Evolutionary conservation across 768 basidiomycete genomes (phyloP).

Genomic region (Trametes cingulata): DNA sequence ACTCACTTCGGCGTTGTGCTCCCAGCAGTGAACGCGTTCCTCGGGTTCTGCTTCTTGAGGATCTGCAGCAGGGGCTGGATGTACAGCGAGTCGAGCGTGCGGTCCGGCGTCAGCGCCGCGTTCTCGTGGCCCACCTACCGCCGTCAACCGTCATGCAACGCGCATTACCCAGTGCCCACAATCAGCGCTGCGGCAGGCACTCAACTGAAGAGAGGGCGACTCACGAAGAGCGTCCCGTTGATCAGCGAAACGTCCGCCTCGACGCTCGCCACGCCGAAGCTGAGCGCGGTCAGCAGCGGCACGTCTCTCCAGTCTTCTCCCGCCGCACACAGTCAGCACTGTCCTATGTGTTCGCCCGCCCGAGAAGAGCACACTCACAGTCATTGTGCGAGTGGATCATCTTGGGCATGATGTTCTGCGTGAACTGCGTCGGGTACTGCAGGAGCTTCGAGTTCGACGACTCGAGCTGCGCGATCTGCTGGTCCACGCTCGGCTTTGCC

Average conservation of each 20-base stretch:
- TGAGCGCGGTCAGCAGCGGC: constrained; percentile 48
- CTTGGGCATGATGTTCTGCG: constrained; percentile 49
- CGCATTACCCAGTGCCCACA: no score
- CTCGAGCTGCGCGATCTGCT: constrained; percentile 23
- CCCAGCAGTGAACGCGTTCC: constrained; percentile 42
- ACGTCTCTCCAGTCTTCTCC: constrained; percentile 54
- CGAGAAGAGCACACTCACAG: constrained; percentile 35
- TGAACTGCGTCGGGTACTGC: constrained; percentile 48
- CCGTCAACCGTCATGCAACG: not conserved
- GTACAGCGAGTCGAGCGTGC: constrained; percentile 51
- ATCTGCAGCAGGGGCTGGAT: constrained; percentile 47
- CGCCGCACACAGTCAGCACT: not conserved
- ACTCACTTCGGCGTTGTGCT: constrained; percentile 44
- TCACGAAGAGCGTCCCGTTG: constrained; percentile 45
- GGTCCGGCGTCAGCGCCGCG: constrained; percentile 42
- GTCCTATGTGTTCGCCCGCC: no score
- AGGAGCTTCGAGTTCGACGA: constrained; percentile 40
- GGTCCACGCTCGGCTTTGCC: constrained; percentile 25
- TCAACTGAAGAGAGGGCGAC: constrained; percentile 15
- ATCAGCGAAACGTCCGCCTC: constrained; percentile 56
- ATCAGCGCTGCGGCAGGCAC: no score
- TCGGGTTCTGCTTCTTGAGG: constrained; percentile 44
- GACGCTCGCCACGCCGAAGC: constrained; percentile 50
- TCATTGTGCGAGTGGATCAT: constrained; percentile 58
- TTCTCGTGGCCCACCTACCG: constrained; percentile 47